Conservation (phyloP, 208 protist genomes). For the Angomonas ambiguus region DNA sequence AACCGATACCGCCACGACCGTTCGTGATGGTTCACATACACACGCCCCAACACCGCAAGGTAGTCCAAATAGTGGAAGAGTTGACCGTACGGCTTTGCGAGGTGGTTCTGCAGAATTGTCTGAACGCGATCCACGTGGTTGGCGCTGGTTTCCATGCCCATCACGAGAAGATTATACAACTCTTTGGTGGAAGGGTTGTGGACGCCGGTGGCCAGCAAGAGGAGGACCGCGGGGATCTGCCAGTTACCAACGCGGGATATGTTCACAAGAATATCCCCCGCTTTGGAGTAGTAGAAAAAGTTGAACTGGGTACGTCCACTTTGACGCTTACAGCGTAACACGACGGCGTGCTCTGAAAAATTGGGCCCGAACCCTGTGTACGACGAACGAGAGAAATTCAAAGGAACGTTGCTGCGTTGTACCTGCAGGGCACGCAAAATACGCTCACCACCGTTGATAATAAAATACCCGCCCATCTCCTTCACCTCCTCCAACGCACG, state of each 20-base stretch:
- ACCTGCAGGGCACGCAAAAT: conserved; percentile 96
- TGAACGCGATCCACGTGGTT: conserved; percentile 71
- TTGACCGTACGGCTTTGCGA: conserved; percentile 66
- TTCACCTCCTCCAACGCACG: conserved; percentile 90
- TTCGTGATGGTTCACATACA: conserved; percentile 80
- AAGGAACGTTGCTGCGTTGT: conserved; percentile 93
- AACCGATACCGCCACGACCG: conserved; percentile 66
- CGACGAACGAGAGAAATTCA: conserved; percentile 87
- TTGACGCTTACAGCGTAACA: conserved; percentile 92
- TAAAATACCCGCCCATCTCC: conserved; percentile 99
- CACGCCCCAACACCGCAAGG: conserved; percentile 68
- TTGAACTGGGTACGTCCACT: conserved; percentile 93
- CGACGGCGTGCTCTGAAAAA: conserved; percentile 95
- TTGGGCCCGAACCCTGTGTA: conserved; percentile 89
- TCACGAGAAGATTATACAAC: conserved; percentile 61
- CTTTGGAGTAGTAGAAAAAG: conserved; percentile 96
- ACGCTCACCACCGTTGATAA: conserved; percentile 98
- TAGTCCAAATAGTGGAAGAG: conserved; percentile 73
- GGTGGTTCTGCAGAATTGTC: conserved; percentile 87
- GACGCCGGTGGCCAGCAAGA: conserved; percentile 67
- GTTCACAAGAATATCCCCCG: conserved; percentile 83
- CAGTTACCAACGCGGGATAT: conserved; percentile 84
- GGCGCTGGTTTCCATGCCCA: conserved; percentile 32
- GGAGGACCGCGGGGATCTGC: conserved; percentile 76
- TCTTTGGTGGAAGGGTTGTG: conserved; percentile 46